Evolutionary conservation across 306 rosid genomes (phyloP), one percentile per base, ranked within the genome.

Genomic region (Prunus salicina): DNA sequence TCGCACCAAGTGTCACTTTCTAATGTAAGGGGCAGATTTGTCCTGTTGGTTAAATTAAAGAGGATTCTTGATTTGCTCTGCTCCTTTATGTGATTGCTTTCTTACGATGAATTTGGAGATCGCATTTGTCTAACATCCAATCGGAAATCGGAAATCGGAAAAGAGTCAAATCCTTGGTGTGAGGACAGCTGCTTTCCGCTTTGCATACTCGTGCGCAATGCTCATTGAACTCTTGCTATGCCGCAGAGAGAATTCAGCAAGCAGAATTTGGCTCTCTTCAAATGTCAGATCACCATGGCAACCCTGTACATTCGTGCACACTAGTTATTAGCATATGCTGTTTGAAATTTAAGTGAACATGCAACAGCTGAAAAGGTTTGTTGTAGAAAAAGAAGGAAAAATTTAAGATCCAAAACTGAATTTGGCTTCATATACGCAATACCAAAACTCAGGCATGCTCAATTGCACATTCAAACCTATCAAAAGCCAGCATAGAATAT

Each of bases 221-320:
- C 88, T 86, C 28, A 80, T 81, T 0, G 96, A 83, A 83, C 82
- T 90, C 74, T 74, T 84, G 86, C 89, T 92, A 75, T 92, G 98
- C 50, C 98, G 93, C 16, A 95, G 74, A 4, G 82, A 88, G 81
- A 95, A 92, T 85, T 92, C 97, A 8, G 97, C 97, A 1, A 95
- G 90, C 76, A 95, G 86, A 70, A 92, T 92, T 80, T 89, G 92
- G 27, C 88, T 85, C 83, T 92, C 93, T 72, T 88, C 89, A 32
- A 16, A 38, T 27, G 96, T 85, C 58, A 95, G 87, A 79, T 95
- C 98, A 13, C 97, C 97, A 20, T 89, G 97, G 76, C 41, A 51
- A 28, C 97, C 98, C 98, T 92, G 89, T 68, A 85, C 52, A 62
- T 56, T 55, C 22, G 62, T 2, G 25, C 19, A 58, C 24, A 79